Evolutionary conservation across 2,329 filamentous ascomycete species (phyloP), one percentile per base, ranked within the genome.

Genomic region (Pseudomassariella vexata): DNA sequence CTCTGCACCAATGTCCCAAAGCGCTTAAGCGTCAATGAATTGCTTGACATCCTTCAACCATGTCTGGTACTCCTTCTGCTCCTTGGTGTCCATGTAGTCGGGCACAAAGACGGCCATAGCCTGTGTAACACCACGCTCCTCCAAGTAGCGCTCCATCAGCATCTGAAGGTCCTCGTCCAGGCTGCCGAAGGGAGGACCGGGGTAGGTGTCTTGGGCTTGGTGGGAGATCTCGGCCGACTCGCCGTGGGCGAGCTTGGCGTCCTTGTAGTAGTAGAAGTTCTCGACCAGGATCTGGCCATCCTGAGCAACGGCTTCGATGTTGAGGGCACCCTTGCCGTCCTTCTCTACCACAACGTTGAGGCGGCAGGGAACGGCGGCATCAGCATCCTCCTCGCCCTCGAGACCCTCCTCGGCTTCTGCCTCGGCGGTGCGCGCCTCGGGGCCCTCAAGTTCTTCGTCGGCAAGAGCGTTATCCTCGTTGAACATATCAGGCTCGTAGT

Each of bases 61-160:
- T 45, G 74, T 68, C 40, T 94, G 68, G 63, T 98, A 98, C 73
- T 98, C 92, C 66, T 80, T 84, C 77, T 96, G 90, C 77, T 98
- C 92, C 81, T 98, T 98, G 65, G 85, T 78, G 57, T 96, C 88
- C 54, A 96, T 89, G 67, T 95, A 98, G 60, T 96, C 89, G 22
- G 89, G 87, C 26, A 94, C 82, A 62, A 96, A 95, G 46, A 89
- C 67, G 33, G 89, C 90, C 49, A 98, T 75, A 37, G 82, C 76
- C 49, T 83, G 80, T 53, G 90, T 87, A 63, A 98, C 78, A 44
- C 90, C 92, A 49, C 92, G 79, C 74, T 95, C 92, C 62, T 95
- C 88, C 42, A 98, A 76, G 68, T 90, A 98, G 49, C 83, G 79
- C 73, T 96, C 90, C 57, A 96, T 73, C 49, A 95, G 73, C 33